Evolutionary conservation across 2,329 filamentous ascomycete genomes (phyloP), one percentile per base, ranked within the genome.

Genomic region (Alternaria panax): DNA sequence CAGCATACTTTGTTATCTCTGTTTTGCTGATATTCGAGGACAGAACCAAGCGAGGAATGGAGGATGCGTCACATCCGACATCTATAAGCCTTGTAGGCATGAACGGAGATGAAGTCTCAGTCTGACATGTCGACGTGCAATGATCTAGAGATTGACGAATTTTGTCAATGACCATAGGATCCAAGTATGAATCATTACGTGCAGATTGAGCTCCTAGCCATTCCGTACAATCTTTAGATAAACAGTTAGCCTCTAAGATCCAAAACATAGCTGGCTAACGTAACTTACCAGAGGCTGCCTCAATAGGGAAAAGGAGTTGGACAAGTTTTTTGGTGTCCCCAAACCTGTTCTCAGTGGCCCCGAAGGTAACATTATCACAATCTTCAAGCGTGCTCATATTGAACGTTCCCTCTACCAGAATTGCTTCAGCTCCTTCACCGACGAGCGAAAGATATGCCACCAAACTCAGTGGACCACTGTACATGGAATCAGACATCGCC

Each of bases 201-300:
- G 30, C 14, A 9, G 30, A 2, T 34, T 7, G 0, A 34, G 14
- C 30, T 14, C 30, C 30, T 7, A 34, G 14, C 4, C 30, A 16
- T 3, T 30, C 0, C 2, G 4, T 1, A 4, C 28, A 30, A 16
- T 34, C 30, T 16, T 6, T 0, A 14, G 30, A 16, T 16, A 0
- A 34, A 34, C 1, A 0, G 5, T 34, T 12, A 30, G 28, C 12
- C 1, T 4, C 1, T 30, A 30, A 8, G 2, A 12, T 12, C 3
- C 0, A 30, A 4, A 1, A 12, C 2, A 4, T 1, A 30, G 2
- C 9, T 12, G 2, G 2, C 3, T 12, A 4, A 12, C 9, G 1
- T 0, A 0, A 30, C 28, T 12, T 4, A 30, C 28, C 5, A 12
- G 1, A 1, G 28, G 9, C 28, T 30, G 28, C 28, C 9, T 30